Evolutionary conservation across 495 filamentous ascomycete species (phyloP).

Genomic region (Chlorociboria aeruginascens): DNA sequence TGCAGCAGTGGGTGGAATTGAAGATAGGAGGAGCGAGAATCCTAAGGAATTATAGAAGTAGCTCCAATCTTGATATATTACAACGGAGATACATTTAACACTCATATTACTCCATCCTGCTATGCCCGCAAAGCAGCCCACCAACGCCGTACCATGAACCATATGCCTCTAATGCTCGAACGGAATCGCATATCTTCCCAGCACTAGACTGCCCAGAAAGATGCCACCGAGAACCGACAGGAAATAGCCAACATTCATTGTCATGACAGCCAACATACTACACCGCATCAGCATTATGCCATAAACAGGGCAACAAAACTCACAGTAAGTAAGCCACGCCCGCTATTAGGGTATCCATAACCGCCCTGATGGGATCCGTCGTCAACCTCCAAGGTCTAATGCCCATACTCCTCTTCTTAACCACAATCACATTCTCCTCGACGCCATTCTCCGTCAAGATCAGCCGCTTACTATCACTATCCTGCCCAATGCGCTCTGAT

Average conservation of each 20-base stretch:
- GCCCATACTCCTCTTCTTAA: constrained; percentile 36
- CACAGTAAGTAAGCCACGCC: constrained; percentile 85
- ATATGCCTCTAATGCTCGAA: constrained; percentile 23
- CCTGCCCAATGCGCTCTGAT: constrained; percentile 36
- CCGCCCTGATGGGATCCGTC: constrained; percentile 64
- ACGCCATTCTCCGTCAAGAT: constrained; percentile 55
- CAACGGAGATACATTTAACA: background rate
- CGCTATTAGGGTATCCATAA: constrained; percentile 51
- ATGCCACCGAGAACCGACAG: constrained; percentile 70
- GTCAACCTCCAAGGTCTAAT: constrained; percentile 63
- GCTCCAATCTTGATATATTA: background rate
- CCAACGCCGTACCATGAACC: background rate
- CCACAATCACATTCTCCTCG: constrained; percentile 62
- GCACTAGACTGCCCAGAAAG: constrained; percentile 71
- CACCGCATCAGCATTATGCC: too few relatives aligned
- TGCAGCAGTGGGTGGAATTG: background rate
- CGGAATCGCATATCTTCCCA: constrained; percentile 49
- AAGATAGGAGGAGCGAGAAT: background rate
- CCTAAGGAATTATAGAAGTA: background rate
- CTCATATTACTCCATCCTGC: background rate
- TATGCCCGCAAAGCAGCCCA: background rate
- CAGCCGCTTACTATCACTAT: constrained; percentile 45
- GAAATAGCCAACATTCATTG: constrained; percentile 94
- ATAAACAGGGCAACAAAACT: constrained; percentile 26
- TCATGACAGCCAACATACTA: constrained; percentile 98